Percentiles rank a stretch among this genome's conserved stretches.
Conservation (phyloP, 208 protist genomes). For the Leptomonas seymouri region DNA sequence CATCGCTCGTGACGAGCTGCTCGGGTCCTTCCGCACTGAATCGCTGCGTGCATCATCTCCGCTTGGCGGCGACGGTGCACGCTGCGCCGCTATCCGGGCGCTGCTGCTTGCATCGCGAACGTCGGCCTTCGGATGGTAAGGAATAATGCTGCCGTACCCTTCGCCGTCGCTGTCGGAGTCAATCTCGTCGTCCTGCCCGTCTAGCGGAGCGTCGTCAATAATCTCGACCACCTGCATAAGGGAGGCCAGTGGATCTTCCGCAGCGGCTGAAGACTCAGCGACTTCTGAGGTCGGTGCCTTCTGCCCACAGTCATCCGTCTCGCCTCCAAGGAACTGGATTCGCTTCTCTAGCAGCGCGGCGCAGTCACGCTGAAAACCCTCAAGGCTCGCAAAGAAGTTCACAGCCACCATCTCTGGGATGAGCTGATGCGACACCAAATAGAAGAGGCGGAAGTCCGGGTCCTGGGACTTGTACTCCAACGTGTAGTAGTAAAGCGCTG, state of each 20-base stretch:
- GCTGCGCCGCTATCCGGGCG: not conserved
- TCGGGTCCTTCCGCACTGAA: not conserved
- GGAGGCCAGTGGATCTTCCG: constrained; percentile 48
- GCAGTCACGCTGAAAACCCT: constrained; percentile 60
- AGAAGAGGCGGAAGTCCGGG: constrained; percentile 85
- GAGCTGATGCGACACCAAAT: constrained; percentile 83
- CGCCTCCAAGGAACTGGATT: constrained; percentile 4
- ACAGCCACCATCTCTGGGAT: constrained; percentile 83
- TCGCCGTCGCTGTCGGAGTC: constrained; percentile 86
- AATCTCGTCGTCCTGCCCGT: constrained; percentile 57
- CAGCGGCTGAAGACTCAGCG: not conserved
- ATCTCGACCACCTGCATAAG: constrained; percentile 42
- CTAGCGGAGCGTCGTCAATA: constrained; percentile 66
- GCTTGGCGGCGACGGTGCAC: not conserved
- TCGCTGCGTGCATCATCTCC: not conserved
- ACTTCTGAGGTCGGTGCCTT: not conserved
- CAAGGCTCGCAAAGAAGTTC: constrained; percentile 85
- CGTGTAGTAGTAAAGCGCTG: constrained; percentile 78
- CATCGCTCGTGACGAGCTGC: not conserved
- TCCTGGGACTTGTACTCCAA: constrained; percentile 85
- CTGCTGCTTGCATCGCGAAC: not conserved
- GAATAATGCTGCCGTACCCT: constrained; percentile 77
- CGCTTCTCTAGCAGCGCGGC: constrained; percentile 24
- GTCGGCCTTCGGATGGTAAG: constrained; percentile 17
- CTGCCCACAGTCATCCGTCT: not conserved